These are phyloP conservation scores for Golubevia pallescens DNA, from an alignment of 1,284 basidiomycete genomes.

Conservation along the genomic window DNA sequence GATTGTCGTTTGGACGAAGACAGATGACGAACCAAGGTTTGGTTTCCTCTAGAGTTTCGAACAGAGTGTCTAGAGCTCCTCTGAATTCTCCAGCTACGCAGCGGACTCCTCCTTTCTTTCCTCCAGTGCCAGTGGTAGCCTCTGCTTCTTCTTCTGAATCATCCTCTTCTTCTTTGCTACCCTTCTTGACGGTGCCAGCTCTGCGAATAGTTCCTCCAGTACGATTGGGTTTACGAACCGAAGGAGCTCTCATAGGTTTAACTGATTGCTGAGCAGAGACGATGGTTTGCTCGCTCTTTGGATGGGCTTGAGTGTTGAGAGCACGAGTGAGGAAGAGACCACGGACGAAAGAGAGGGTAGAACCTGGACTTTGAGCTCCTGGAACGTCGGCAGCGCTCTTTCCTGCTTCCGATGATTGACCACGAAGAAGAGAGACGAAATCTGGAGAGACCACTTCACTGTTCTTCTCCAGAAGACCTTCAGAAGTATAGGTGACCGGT, in stretches of 20 bases:
- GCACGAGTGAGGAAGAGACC: conserved; percentile 85
- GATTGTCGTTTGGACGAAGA: conserved; percentile 91
- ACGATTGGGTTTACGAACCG: conserved; percentile 67
- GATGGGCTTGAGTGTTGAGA: conserved; percentile 87
- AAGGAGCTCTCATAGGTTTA: conserved; percentile 89
- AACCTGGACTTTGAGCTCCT: conserved; percentile 33
- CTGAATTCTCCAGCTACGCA: conserved; percentile 89
- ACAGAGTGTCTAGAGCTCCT: conserved; percentile 79
- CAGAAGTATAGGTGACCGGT: conserved; percentile 86
- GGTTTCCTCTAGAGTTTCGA: conserved; percentile 86
- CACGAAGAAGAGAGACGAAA: conserved; percentile 85
- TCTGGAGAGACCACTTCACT: conserved; percentile 88
- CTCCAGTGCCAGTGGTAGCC: conserved; percentile 19
- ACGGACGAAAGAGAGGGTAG: conserved; percentile 77
- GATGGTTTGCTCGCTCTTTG: conserved; percentile 89
- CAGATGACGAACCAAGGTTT: conserved; percentile 93
- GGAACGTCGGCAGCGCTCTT: conserved; percentile 47
- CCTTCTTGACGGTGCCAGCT: conserved; percentile 69
- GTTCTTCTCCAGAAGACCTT: conserved; percentile 87
- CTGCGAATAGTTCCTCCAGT: conserved; percentile 74
- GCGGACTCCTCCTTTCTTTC: conserved; percentile 17
- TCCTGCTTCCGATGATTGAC: conserved; percentile 65
- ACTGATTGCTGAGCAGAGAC: conserved; percentile 90
- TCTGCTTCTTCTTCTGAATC: conserved; percentile 69
- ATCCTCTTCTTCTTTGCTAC: conserved; percentile 69